Evolutionary conservation across 345 rosid species (phyloP).

Genomic region (Toxicodendron radicans): DNA sequence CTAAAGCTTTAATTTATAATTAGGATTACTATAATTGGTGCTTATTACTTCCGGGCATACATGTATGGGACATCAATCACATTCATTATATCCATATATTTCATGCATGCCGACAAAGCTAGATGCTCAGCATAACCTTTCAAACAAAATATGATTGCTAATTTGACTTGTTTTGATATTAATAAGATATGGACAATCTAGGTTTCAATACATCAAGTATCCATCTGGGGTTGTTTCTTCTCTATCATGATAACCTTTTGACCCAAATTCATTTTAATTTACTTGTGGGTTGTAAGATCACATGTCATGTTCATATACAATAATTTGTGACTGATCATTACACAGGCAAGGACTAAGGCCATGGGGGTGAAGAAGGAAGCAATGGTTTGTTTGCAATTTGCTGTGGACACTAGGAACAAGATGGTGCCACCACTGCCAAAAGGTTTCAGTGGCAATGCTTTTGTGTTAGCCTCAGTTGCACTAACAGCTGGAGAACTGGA

Average conservation of each 20-base stretch:
- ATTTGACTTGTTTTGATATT: no score
- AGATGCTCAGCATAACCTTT: not conserved
- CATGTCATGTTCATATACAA: no score
- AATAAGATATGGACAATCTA: no score
- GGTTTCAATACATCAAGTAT: not conserved
- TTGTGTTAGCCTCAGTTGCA: constrained; percentile 55
- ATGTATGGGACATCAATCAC: no score
- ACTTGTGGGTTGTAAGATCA: not conserved
- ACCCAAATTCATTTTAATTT: not conserved
- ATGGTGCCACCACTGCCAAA: constrained; percentile 44
- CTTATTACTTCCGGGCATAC: no score
- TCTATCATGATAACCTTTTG: not conserved
- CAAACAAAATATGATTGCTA: no score
- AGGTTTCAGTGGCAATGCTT: constrained; percentile 65
- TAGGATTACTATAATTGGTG: no score
- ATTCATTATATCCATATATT: no score
- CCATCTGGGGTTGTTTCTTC: not conserved
- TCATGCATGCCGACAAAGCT: constrained; percentile 3
- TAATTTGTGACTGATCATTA: not conserved
- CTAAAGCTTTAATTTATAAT: no score
- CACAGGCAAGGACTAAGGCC: constrained; percentile 66
- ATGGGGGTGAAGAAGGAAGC: constrained; percentile 42
- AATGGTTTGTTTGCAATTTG: constrained; percentile 68
- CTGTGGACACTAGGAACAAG: constrained; percentile 59
- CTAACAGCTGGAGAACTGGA: constrained; percentile 52